Evolutionary conservation across 179 eudicot genomes (phyloP).

Genomic region (Silene coronaria): DNA sequence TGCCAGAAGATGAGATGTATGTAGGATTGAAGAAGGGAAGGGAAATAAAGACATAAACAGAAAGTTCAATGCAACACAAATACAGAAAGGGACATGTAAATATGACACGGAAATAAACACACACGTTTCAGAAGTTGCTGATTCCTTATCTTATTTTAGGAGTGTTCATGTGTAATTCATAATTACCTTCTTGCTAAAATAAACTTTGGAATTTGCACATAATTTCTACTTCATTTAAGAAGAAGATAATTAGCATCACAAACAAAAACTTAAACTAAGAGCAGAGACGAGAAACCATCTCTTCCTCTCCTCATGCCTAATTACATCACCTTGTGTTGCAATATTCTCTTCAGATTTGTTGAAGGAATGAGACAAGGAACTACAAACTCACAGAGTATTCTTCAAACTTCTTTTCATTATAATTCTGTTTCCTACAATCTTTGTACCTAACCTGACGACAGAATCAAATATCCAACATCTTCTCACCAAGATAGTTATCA

Average conservation of each 20-base stretch:
- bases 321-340: neutral
- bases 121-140: neutral
- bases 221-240: neutral
- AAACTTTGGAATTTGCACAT: neutral
- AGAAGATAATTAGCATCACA: neutral
- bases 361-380: neutral
- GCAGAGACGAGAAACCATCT: neutral
- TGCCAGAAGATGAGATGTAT: neutral
- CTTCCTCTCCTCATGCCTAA: neutral
- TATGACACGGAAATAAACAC: neutral
- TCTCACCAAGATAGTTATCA: neutral
- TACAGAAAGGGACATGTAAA: neutral
- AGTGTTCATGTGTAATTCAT: neutral
- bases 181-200: neutral
- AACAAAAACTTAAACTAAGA: neutral
- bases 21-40: neutral
- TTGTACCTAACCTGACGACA: neutral
- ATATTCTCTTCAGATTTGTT: slow-evolving; percentile 1
- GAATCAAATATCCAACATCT: neutral
- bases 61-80: neutral
- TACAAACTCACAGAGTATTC: neutral
- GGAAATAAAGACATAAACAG: neutral
- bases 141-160: neutral
- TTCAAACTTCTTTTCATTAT: neutral
- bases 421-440: neutral